Evolutionary conservation across 441 rosid genomes (phyloP).

Genomic region (Syzygium syzygioides): DNA sequence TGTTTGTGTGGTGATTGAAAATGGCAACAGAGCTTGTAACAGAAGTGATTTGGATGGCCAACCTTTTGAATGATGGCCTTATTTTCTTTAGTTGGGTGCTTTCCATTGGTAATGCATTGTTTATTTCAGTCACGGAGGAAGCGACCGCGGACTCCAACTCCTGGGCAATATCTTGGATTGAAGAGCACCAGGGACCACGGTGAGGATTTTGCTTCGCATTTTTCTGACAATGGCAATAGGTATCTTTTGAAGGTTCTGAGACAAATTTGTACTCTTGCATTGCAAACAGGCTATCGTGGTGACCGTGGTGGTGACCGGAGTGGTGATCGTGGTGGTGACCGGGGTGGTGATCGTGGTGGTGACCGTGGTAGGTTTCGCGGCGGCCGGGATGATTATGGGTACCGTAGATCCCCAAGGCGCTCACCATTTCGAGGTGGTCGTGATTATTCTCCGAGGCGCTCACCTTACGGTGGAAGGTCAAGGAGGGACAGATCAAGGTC

Average conservation of each 20-base stretch:
- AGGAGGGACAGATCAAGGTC: slow-evolving; percentile 77
- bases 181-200: slow-evolving; percentile 74
- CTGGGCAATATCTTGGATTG: slow-evolving; percentile 97
- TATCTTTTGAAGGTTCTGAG: neutral
- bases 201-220: slow-evolving; percentile 12
- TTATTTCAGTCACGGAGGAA: slow-evolving; percentile 88
- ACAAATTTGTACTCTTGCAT: neutral
- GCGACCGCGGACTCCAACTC: slow-evolving; percentile 93
- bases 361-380: slow-evolving; percentile 25
- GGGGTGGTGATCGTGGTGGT: slow-evolving; percentile 44
- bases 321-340: slow-evolving; percentile 28
- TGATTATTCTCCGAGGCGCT: slow-evolving; percentile 63
- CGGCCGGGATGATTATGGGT: slow-evolving; percentile 51
- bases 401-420: slow-evolving; percentile 72
- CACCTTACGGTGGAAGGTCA: slow-evolving; percentile 70
- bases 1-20: neutral
- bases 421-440: slow-evolving; percentile 59
- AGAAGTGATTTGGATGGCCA: neutral
- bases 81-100: neutral
- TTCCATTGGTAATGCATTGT: slow-evolving; percentile 14
- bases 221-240: neutral
- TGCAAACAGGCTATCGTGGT: slow-evolving; percentile 41
- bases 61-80: neutral
- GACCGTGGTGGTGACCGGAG: slow-evolving; percentile 44
- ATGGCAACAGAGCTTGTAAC: neutral